Percentiles rank a stretch among this genome's conserved stretches.
phyloP scores from a whole-genome alignment of 345 rosid species.

The Bruguiera sexangula region DNA sequence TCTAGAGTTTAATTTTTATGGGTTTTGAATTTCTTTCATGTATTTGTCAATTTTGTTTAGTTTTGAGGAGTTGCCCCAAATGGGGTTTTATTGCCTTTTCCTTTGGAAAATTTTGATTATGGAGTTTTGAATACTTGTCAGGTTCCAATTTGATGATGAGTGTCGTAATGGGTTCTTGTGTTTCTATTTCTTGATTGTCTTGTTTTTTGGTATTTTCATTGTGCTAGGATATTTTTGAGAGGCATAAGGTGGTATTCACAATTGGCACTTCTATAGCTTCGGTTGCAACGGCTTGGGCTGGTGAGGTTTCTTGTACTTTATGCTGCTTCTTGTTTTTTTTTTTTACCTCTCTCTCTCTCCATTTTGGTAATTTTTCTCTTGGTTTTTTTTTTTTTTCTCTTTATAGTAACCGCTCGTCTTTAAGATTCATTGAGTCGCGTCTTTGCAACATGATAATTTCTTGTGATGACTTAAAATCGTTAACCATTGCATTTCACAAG shows the following conservation, averaged over 20 bases:
- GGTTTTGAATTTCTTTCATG: neutral
- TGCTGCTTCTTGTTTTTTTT: neutral
- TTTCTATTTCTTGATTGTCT: neutral
- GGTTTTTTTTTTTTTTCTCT: neutral
- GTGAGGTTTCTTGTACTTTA: slow-evolving; percentile 36
- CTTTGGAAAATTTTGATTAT: neutral
- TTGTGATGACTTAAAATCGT: neutral
- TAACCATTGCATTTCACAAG: neutral
- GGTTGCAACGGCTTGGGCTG: slow-evolving; percentile 87
- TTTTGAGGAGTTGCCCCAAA: neutral
- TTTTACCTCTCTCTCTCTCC: neutral
- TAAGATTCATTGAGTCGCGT: neutral
- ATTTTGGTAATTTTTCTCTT: too few species aligned
- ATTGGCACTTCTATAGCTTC: slow-evolving; percentile 90
- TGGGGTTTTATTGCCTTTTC: neutral
- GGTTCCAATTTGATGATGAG: neutral
- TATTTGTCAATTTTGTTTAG: neutral
- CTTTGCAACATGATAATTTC: neutral
- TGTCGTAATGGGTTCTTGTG: neutral
- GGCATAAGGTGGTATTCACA: slow-evolving; percentile 80
- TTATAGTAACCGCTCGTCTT: neutral
- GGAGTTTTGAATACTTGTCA: neutral
- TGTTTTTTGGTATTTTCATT: slow-evolving; percentile 2
- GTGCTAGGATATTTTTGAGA: slow-evolving; percentile 76
- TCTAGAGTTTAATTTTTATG: neutral